These are phyloP conservation scores for Cucurbita moschata DNA, from an alignment of 306 rosid species.

Conservation along the genomic window DNA sequence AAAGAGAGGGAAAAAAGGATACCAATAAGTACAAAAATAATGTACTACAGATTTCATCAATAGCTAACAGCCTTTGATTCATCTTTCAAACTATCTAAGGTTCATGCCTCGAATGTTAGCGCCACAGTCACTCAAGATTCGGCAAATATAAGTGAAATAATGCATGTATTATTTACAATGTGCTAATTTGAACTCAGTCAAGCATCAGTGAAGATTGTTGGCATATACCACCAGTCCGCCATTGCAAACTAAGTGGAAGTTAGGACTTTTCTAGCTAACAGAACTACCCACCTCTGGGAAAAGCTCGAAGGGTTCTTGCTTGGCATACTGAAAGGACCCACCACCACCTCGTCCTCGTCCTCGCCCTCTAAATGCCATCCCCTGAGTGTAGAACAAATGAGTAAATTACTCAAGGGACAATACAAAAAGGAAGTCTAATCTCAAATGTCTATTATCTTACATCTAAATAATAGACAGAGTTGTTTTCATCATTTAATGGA, in stretches of 20 bases:
- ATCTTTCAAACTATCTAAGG: neutral
- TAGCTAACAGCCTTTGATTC: neutral
- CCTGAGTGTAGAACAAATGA: neutral
- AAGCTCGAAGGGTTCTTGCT: slow-evolving; percentile 9
- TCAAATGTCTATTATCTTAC: neutral
- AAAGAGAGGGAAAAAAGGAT: neutral
- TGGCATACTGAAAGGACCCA: slow-evolving; percentile 6
- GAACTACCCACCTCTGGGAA: slow-evolving; percentile 9
- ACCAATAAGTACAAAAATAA: neutral
- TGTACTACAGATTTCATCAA: neutral
- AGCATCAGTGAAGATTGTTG: neutral
- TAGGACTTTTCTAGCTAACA: neutral
- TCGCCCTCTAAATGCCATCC: slow-evolving; percentile 15
- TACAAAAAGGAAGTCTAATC: neutral
- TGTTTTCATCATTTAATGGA: neutral
- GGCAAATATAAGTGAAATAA: neutral
- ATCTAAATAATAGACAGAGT: neutral
- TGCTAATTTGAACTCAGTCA: neutral
- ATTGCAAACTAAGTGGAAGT: neutral
- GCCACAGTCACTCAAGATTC: neutral
- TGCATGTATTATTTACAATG: neutral
- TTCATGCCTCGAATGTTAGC: neutral
- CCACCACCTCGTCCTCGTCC: slow-evolving; percentile 11
- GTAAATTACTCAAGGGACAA: neutral
- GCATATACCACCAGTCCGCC: neutral